Conservation (phyloP, 371 early-diverging fungal genomes). For the Ordospora pajunii region DNA sequence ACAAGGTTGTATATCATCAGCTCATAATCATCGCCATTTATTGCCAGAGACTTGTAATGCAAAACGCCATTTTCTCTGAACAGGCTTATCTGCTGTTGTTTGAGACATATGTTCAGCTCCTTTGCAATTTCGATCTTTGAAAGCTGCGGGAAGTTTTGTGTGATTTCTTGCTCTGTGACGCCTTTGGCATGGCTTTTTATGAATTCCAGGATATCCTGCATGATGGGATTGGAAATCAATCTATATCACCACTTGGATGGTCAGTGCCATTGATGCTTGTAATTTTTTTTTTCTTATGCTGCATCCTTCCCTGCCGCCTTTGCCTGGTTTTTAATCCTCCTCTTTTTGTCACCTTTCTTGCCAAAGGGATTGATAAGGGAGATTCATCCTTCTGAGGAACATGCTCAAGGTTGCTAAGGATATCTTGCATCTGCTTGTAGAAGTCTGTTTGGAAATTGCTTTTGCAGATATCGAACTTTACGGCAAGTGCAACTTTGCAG, state of each 20-base stretch:
- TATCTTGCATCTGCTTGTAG: background rate
- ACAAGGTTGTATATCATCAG: slow-evolving; percentile 50
- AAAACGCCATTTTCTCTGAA: slow-evolving; percentile 35
- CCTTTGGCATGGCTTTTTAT: slow-evolving; percentile 50
- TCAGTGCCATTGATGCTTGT: background rate
- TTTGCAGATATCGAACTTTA: background rate
- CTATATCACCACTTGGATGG: background rate
- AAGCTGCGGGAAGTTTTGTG: slow-evolving; percentile 33
- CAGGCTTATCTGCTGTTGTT: slow-evolving; percentile 48
- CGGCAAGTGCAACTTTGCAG: background rate
- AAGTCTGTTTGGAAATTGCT: background rate
- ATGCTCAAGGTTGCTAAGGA: background rate
- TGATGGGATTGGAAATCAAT: slow-evolving; percentile 11
- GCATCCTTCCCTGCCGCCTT: background rate
- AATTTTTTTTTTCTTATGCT: background rate
- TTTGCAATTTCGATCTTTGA: slow-evolving; percentile 46
- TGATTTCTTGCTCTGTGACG: slow-evolving; percentile 52
- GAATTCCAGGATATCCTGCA: slow-evolving; percentile 47
- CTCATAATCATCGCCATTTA: slow-evolving; percentile 45
- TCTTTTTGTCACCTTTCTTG: background rate
- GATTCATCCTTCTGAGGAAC: background rate
- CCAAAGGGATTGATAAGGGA: background rate
- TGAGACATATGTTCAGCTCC: slow-evolving; percentile 40
- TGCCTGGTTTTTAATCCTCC: background rate
- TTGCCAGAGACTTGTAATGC: slow-evolving; percentile 34